Base-by-base conservation (phyloP, 2,329 filamentous ascomycete genomes). In the Hymenoscyphus infarciens region DNA sequence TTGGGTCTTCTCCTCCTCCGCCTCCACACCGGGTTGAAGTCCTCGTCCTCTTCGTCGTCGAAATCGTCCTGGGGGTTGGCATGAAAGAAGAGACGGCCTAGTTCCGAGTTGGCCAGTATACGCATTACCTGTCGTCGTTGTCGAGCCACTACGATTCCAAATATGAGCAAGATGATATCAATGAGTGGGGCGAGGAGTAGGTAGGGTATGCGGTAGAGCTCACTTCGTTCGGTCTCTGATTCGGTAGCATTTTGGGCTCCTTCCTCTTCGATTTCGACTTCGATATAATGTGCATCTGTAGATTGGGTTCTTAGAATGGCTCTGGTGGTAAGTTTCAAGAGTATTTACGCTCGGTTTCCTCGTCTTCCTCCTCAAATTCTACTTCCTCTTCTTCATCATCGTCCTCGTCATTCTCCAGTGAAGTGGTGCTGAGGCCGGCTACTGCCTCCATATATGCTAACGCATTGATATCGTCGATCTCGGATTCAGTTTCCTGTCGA, bases 1-100 rank as follows among this genome's bases (percentile, higher is more conserved):
- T 70, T 70, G 1, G 67, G 67, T 11, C 73, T 72, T 22, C 76
- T 73, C 59, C 82, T 79, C 56, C 82, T 77, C 38, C 80, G 74
- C 49, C 81, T 76, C 69, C 80, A 78, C 57, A 80, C 76, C 57
- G 77, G 74, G 68, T 63, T 57, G 39, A 61, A 63, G 25, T 67
- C 67, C 27, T 64, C 69, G 35, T 67, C 67, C 33, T 67, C 69
- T 39, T 69, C 68, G 15, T 68, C 67, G 19, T 67, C 66, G 10
- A 66, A 61, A 42, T 65, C 64, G 15, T 67, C 66, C 42, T 63
- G 59, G 6, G 33, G 33, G 22, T 63, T 54, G 57, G 56, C 59
- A 69, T 63, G 63, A 55, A 64, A 62, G 54, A 69, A 68, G 7
- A 70, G 59, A 57, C 67, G 64, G 45, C 66, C 63, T 39, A 71